A percentile compares a stretch with the other conserved stretches of the same genome.
These are phyloP conservation scores for Aurantiochytrium sp. DNA, from an alignment of 108 stramenopile species.

Conservation along the genomic window DNA sequence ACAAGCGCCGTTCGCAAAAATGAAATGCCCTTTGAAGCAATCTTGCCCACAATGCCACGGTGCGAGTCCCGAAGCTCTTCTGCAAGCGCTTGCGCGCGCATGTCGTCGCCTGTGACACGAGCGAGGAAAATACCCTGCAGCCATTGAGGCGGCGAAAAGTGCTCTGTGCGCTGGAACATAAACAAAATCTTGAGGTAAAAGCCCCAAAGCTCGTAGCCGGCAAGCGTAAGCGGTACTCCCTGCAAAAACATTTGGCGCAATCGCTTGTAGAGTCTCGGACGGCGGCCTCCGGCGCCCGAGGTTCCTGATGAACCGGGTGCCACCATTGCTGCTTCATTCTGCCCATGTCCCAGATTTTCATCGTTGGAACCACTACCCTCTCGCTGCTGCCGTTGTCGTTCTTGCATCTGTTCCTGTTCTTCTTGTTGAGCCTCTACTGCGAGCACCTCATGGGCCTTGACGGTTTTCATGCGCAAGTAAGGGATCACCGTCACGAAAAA, in stretches of 20 bases:
- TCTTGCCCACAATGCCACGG: background rate
- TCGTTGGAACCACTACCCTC: background rate
- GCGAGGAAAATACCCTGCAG: background rate
- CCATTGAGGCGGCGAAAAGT: slow-evolving; percentile 7
- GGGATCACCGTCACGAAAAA: background rate
- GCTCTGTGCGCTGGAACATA: background rate
- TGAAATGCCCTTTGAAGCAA: background rate
- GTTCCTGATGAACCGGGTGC: background rate
- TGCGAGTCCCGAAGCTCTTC: background rate
- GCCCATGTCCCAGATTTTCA: background rate
- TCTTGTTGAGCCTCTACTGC: background rate
- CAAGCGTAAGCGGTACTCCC: background rate
- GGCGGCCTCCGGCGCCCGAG: no score
- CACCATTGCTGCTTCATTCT: background rate
- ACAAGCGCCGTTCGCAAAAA: background rate
- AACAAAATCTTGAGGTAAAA: background rate
- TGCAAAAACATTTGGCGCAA: background rate
- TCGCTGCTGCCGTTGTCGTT: background rate
- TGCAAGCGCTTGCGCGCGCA: background rate
- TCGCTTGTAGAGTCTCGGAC: background rate
- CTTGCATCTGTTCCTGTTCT: background rate
- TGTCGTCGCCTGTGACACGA: background rate
- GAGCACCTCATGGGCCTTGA: background rate
- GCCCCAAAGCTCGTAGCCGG: background rate
- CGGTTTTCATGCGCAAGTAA: background rate